Conservation (phyloP, 2,329 filamentous ascomycete genomes). For the Juglanconis sp. region DNA sequence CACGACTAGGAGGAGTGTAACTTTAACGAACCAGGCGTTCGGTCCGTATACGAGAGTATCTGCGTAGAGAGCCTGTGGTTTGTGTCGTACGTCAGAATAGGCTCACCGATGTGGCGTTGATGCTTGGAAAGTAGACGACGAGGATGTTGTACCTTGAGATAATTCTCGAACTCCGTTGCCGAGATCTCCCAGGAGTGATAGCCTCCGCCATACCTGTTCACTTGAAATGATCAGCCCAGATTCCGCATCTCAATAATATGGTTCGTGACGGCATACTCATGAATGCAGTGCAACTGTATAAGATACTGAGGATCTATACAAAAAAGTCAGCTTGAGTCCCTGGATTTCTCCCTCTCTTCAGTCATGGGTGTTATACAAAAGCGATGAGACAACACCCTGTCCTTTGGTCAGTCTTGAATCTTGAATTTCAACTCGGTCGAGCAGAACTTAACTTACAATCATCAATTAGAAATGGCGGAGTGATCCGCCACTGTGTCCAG, state of each 20-base stretch:
- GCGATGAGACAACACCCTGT: constrained; percentile 6
- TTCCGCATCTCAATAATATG: too few relatives aligned
- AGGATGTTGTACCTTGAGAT: constrained; percentile 2
- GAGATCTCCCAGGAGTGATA: constrained; percentile 10
- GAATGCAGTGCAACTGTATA: constrained; percentile 7
- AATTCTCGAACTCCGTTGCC: not conserved
- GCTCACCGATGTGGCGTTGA: not conserved
- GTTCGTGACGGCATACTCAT: not conserved
- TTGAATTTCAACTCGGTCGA: not conserved
- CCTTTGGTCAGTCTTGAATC: not conserved
- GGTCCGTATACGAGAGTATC: constrained; percentile 9
- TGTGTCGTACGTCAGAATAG: not conserved
- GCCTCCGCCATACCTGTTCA: constrained; percentile 4
- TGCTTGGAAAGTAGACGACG: not conserved
- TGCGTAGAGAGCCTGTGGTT: constrained; percentile 4
- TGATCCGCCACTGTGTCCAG: not conserved
- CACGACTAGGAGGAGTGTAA: constrained; percentile 6
- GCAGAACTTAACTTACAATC: constrained; percentile 1
- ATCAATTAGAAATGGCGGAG: not conserved
- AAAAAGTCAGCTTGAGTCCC: not conserved
- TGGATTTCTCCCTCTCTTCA: not conserved
- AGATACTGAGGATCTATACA: constrained; percentile 1
- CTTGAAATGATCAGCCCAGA: not conserved
- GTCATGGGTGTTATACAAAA: not conserved
- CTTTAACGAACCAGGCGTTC: constrained; percentile 9